Conservation (phyloP, 345 rosid species). For the Melastoma malabathricum region DNA sequence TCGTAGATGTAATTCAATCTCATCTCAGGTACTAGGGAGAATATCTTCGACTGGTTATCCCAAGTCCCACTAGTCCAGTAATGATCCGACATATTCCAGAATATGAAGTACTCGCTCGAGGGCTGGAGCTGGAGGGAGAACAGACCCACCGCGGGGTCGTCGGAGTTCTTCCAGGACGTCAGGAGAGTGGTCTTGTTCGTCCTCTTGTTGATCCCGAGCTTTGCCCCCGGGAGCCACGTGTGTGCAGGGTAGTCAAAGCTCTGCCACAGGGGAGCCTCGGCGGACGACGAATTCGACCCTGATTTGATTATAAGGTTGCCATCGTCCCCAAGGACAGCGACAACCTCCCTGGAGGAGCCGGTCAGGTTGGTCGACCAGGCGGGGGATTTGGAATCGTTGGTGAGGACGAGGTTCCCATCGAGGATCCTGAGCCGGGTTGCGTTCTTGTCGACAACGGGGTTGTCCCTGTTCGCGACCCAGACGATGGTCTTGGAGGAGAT, state of each 20-base stretch:
- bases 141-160: slow-evolving; percentile 63
- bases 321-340: slow-evolving; percentile 36
- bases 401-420: slow-evolving; percentile 48
- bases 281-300: slow-evolving; percentile 10
- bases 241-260: slow-evolving; percentile 57
- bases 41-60: slow-evolving; percentile 26
- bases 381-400: slow-evolving; percentile 28
- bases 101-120: slow-evolving; percentile 33
- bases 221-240: slow-evolving; percentile 79
- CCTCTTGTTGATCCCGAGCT: slow-evolving; percentile 29
- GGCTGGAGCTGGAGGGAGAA: slow-evolving; percentile 59
- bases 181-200: slow-evolving; percentile 23
- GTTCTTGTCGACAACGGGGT: slow-evolving; percentile 32
- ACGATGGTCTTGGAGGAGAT: slow-evolving; percentile 28
- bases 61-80: slow-evolving; percentile 67
- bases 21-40: slow-evolving; percentile 59
- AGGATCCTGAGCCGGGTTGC: slow-evolving; percentile 40
- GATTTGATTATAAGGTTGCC: slow-evolving; percentile 55
- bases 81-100: slow-evolving; percentile 31
- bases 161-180: slow-evolving; percentile 47
- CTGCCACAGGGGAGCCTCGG: slow-evolving; percentile 34
- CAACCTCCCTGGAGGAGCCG: slow-evolving; percentile 11
- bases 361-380: slow-evolving; percentile 65
- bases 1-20: slow-evolving; percentile 30
- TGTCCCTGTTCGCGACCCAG: slow-evolving; percentile 79